phyloP scores from a whole-genome alignment of 805 yeast species.

The Pichia paraexigua region DNA sequence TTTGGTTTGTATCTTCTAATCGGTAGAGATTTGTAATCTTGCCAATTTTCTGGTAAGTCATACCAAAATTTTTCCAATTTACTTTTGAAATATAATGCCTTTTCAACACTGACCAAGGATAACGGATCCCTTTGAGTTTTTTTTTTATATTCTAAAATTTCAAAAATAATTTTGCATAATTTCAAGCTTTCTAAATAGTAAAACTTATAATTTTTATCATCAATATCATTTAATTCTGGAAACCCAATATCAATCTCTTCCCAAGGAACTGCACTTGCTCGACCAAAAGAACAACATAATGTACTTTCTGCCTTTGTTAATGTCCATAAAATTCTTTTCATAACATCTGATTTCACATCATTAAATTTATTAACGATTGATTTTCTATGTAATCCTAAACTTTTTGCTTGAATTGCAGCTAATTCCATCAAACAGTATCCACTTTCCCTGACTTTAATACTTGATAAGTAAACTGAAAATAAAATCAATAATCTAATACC shows the following conservation, averaged over 20 bases:
- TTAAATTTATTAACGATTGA: slow-evolving; percentile 30
- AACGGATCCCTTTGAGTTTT: slow-evolving; percentile 32
- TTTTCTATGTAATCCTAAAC: slow-evolving; percentile 41
- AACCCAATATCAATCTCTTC: slow-evolving; percentile 37
- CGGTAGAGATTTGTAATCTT: slow-evolving; percentile 26
- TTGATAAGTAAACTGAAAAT: slow-evolving; percentile 36
- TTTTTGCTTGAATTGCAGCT: slow-evolving; percentile 39
- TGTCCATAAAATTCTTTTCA: slow-evolving; percentile 38
- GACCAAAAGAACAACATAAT: slow-evolving; percentile 37
- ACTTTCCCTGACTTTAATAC: slow-evolving; percentile 39
- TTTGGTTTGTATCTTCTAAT: slow-evolving; percentile 34
- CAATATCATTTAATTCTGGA: slow-evolving; percentile 26
- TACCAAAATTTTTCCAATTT: slow-evolving; percentile 30
- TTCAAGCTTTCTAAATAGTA: slow-evolving; percentile 30
- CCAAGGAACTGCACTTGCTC: slow-evolving; percentile 37
- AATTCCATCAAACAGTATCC: slow-evolving; percentile 40
- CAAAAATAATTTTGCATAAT: slow-evolving; percentile 31
- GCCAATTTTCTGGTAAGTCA: slow-evolving; percentile 27
- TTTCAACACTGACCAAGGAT: slow-evolving; percentile 33
- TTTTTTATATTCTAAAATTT: slow-evolving; percentile 34
- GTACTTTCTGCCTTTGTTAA: slow-evolving; percentile 34
- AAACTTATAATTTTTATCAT: slow-evolving; percentile 25
- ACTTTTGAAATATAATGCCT: slow-evolving; percentile 31
- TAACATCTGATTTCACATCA: slow-evolving; percentile 31
- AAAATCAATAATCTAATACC: slow-evolving; percentile 37